Percentiles rank a stretch among this genome's conserved stretches.
These are phyloP conservation scores for Dioscorea alata DNA, from an alignment of 106 monocot genomes.

Conservation along the genomic window DNA sequence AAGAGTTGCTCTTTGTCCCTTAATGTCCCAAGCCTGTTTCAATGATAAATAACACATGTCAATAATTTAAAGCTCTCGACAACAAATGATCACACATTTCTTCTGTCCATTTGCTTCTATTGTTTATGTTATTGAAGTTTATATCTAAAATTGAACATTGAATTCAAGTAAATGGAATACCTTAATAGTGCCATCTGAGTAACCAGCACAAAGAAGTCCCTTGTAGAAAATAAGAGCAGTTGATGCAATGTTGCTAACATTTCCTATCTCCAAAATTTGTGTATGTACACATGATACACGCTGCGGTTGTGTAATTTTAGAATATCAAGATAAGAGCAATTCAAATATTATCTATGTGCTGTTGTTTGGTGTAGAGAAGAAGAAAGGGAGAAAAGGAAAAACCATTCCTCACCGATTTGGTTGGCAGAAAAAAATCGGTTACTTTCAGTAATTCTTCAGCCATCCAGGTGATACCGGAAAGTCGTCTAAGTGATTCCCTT, in stretches of 20 bases:
- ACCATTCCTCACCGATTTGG: conserved; percentile 57
- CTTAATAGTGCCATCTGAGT: conserved; percentile 86
- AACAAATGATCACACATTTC: background rate
- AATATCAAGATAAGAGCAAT: too few relatives aligned
- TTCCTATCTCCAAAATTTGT: conserved; percentile 87
- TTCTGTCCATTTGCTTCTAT: background rate
- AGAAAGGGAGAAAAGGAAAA: too few relatives aligned
- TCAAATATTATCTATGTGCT: too few relatives aligned
- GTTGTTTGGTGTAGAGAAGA: too few relatives aligned
- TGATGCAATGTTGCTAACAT: conserved; percentile 50
- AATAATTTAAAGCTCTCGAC: background rate
- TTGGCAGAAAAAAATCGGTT: conserved; percentile 84
- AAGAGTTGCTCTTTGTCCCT: conserved; percentile 55
- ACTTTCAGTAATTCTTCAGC: conserved; percentile 89
- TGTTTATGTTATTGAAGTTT: too few relatives aligned
- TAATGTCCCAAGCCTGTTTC: conserved; percentile 83
- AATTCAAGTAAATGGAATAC: conserved; percentile 20
- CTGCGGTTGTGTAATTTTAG: conserved; percentile 32
- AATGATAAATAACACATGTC: conserved; percentile 5
- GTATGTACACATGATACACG: conserved; percentile 95
- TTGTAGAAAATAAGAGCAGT: conserved; percentile 86
- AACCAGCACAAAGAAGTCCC: conserved; percentile 74
- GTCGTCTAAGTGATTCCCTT: conserved; percentile 90
- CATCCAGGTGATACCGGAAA: conserved; percentile 91
- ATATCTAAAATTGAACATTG: too few relatives aligned